Conservation (phyloP, 179 eudicot species). For the Vitellaria paradoxa region DNA sequence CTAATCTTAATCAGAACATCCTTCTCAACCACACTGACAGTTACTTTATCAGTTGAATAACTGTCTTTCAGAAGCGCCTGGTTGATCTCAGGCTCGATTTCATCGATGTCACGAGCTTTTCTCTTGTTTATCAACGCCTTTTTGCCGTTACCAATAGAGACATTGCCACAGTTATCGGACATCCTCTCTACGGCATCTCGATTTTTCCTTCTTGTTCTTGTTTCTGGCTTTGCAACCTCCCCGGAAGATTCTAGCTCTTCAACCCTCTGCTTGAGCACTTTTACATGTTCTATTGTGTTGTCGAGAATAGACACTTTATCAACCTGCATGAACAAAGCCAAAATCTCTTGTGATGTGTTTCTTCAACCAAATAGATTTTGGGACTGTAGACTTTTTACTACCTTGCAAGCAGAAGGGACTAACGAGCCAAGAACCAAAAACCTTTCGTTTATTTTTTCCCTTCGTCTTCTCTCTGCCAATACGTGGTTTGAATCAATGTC, state of each 20-base stretch:
- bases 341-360: background rate
- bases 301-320: conserved; percentile 66
- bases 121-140: conserved; percentile 33
- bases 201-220: conserved; percentile 28
- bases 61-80: conserved; percentile 1
- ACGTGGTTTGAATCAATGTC: conserved; percentile 38
- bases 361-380: background rate
- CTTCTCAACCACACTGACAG: conserved; percentile 35
- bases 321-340: conserved; percentile 35
- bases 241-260: conserved; percentile 40
- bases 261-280: conserved; percentile 51
- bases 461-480: conserved; percentile 53
- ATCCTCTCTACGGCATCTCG: conserved; percentile 40
- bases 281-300: conserved; percentile 54
- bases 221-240: conserved; percentile 27
- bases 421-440: conserved; percentile 50
- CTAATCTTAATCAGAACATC: conserved; percentile 46
- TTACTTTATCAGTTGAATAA: conserved; percentile 25
- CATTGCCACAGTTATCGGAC: conserved; percentile 41
- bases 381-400: conserved; percentile 16
- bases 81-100: conserved; percentile 6
- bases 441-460: conserved; percentile 55
- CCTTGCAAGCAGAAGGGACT: conserved; percentile 64
- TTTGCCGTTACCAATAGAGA: conserved; percentile 21
- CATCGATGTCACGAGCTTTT: conserved; percentile 21